These are phyloP conservation scores for Cardamine resedifolia DNA, from an alignment of 345 rosid species.

Conservation along the genomic window DNA sequence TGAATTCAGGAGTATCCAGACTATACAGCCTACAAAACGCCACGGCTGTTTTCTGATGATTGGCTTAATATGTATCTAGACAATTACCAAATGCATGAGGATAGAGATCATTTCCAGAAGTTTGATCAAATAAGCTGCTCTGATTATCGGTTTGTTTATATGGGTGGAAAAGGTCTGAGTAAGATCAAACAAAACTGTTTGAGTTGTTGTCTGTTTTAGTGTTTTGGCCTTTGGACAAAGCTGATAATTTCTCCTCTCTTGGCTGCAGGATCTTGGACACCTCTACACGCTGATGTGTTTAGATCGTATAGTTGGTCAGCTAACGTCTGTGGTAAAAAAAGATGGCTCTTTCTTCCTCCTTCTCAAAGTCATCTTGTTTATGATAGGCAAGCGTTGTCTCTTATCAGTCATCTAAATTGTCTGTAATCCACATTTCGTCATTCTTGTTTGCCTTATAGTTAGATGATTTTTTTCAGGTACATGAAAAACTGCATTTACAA, in stretches of 20 bases:
- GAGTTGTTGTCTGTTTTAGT: constrained; percentile 27
- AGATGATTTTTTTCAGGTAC: constrained; percentile 50
- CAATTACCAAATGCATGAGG: constrained; percentile 63
- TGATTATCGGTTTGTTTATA: constrained; percentile 93
- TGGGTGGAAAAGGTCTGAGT: constrained; percentile 88
- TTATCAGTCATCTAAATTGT: background rate
- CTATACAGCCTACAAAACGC: constrained; percentile 71
- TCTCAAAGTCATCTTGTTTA: constrained; percentile 66
- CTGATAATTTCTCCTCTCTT: constrained; percentile 26
- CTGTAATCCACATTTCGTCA: background rate
- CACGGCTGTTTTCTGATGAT: constrained; percentile 65
- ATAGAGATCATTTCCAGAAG: constrained; percentile 49
- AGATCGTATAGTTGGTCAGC: constrained; percentile 97
- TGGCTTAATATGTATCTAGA: constrained; percentile 92
- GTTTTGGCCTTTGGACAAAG: constrained; percentile 8
- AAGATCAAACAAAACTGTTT: background rate
- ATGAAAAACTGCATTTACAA: constrained; percentile 62
- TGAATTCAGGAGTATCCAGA: constrained; percentile 80
- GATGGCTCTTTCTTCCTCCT: constrained; percentile 78
- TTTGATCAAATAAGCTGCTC: constrained; percentile 71
- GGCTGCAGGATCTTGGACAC: constrained; percentile 89
- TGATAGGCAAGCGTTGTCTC: constrained; percentile 58
- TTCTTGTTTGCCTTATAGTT: background rate
- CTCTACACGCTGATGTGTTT: constrained; percentile 96
- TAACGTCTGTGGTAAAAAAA: constrained; percentile 84